A percentile compares a stretch with the other conserved stretches of the same genome.
phyloP scores from a whole-genome alignment of 2,329 filamentous ascomycete species.

The Claviceps arundinis region DNA sequence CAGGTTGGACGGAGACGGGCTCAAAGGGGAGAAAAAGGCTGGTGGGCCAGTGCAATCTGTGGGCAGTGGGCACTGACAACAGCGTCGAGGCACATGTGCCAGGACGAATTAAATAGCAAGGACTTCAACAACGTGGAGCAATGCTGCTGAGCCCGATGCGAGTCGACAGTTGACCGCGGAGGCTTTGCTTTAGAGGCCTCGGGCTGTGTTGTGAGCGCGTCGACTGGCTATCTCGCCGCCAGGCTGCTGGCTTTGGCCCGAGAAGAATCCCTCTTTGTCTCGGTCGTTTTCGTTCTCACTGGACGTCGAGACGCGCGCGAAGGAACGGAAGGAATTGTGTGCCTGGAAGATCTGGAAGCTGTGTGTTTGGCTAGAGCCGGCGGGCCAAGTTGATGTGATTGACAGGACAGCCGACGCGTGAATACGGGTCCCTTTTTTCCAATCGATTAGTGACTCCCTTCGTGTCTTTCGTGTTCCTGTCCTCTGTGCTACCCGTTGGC shows the following conservation, averaged over 20 bases:
- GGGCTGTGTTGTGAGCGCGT: slow-evolving; percentile 1
- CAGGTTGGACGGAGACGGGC: background rate
- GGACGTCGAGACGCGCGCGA: slow-evolving; percentile 7
- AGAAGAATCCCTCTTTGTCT: background rate
- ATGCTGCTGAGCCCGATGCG: background rate
- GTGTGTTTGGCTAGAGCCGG: slow-evolving; percentile 12
- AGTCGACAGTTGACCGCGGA: background rate
- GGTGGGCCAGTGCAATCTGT: background rate
- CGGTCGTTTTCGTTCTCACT: slow-evolving; percentile 2
- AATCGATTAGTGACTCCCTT: slow-evolving; percentile 3
- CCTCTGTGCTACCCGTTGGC: slow-evolving; percentile 17
- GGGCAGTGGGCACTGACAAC: background rate
- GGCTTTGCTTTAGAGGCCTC: background rate
- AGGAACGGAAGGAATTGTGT: slow-evolving; percentile 8
- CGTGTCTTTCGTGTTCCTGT: background rate
- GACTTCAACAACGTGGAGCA: background rate
- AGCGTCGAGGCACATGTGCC: background rate
- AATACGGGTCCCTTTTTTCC: slow-evolving; percentile 6
- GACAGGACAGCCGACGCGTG: slow-evolving; percentile 5
- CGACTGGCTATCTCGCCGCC: slow-evolving; percentile 3
- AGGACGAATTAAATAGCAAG: background rate
- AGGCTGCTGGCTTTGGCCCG: slow-evolving; percentile 2
- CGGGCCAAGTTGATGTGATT: slow-evolving; percentile 11
- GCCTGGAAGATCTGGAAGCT: slow-evolving; percentile 8
- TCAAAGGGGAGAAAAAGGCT: background rate